Conservation (phyloP, 495 filamentous ascomycete genomes). For the Hamigera avellanea region DNA sequence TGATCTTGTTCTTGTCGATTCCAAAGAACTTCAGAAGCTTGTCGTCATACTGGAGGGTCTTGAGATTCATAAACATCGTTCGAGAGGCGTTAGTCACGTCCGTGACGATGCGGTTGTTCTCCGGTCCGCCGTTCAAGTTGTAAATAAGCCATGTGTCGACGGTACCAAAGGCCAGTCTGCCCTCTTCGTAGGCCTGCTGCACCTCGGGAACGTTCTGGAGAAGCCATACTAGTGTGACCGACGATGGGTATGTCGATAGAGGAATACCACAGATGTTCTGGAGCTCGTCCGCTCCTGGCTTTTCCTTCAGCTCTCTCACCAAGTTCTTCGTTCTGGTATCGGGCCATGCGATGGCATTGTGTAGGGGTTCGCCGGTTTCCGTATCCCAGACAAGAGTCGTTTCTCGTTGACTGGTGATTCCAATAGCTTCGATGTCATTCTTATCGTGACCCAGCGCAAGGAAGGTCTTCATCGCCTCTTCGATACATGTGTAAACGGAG, state of each 20-base stretch:
- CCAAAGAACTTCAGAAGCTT: slow-evolving; percentile 72
- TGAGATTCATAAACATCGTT: slow-evolving; percentile 95
- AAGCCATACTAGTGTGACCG: slow-evolving; percentile 82
- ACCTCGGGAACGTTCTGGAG: slow-evolving; percentile 62
- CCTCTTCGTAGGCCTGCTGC: slow-evolving; percentile 64
- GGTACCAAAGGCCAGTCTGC: slow-evolving; percentile 81
- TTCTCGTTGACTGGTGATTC: slow-evolving; percentile 92
- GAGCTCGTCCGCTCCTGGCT: slow-evolving; percentile 54
- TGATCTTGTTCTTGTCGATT: slow-evolving; percentile 62
- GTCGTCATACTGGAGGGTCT: slow-evolving; percentile 77
- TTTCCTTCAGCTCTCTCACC: slow-evolving; percentile 68
- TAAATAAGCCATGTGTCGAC: slow-evolving; percentile 90
- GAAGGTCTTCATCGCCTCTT: slow-evolving; percentile 66
- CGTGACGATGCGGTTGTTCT: slow-evolving; percentile 63
- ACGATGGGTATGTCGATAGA: slow-evolving; percentile 87
- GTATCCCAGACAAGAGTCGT: slow-evolving; percentile 88
- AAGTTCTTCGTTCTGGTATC: slow-evolving; percentile 74
- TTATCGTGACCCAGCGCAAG: slow-evolving; percentile 55
- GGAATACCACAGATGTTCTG: slow-evolving; percentile 73
- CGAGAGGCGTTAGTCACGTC: slow-evolving; percentile 87
- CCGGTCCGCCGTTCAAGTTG: slow-evolving; percentile 73
- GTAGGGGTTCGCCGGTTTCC: slow-evolving; percentile 71
- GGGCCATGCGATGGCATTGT: slow-evolving; percentile 90
- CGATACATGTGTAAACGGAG: slow-evolving; percentile 77
- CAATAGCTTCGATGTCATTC: slow-evolving; percentile 70